Conservation (phyloP, 1,139 yeast genomes). For the Nakaseomyces kungkrabaensis region DNA sequence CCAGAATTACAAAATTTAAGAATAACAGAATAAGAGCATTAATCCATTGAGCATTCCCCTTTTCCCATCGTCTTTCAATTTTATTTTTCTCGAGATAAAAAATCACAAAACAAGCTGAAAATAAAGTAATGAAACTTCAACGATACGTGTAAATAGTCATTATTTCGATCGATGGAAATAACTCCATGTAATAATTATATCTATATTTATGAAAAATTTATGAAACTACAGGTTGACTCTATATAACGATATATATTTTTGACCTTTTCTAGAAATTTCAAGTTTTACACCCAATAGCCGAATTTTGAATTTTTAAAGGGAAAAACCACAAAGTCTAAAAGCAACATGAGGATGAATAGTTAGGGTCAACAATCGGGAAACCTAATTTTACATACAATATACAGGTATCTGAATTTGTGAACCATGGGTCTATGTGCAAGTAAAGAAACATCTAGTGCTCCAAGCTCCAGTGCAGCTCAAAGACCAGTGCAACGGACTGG, state of each 20-base stretch:
- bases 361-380: too few species aligned
- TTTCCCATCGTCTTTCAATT: neutral
- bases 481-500: constrained; percentile 2
- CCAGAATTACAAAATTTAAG: constrained; percentile 27
- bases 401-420: too few species aligned
- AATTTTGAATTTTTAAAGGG: neutral
- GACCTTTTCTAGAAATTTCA: too few species aligned
- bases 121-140: too few species aligned
- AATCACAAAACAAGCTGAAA: neutral
- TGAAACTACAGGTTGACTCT: neutral
- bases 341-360: too few species aligned
- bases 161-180: neutral
- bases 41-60: too few species aligned
- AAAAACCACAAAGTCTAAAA: neutral
- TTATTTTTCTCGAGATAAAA: too few species aligned
- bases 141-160: neutral
- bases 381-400: too few species aligned
- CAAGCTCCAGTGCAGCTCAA: neutral
- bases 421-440: constrained; percentile 25
- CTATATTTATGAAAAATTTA: too few species aligned
- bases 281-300: too few species aligned
- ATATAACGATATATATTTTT: too few species aligned
- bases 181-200: neutral
- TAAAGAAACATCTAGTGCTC: constrained; percentile 8
- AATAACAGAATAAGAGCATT: neutral